Base-by-base conservation (phyloP, 176 grass and related monocot species). In the Avena eriantha region DNA sequence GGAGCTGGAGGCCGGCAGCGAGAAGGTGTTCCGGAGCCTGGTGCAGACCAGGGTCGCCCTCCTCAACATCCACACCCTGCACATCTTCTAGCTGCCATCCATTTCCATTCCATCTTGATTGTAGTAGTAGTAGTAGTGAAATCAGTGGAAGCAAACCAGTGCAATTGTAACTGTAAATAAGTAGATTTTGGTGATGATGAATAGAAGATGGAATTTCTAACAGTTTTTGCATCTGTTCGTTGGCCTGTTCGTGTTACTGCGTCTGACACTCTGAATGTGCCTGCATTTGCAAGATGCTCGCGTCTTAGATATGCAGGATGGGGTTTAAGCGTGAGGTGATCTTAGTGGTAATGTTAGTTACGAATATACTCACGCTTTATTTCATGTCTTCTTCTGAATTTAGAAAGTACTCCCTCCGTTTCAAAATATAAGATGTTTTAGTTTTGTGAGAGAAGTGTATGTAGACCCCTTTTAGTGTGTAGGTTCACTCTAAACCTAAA, bases 41-140 rank as follows among this genome's bases (percentile, higher is more conserved):
- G 73, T 98, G 23, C 93, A 90, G 35, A 86, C 80, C 1, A 89
- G 96, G 89, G 96, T 98, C 10, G 86, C 84, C 0, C 90, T 98
- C 8, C 90, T 98, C 16, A 98, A 98, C 85, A 88, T 95, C 2
- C 85, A 85, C 73, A 95, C 96, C 3, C 73, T 76, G 0, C 77
- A 94, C 82, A 89, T 89, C 58, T 91, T 90, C 29, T 95, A 90
- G n/a, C 69, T 56, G 0, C 12, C 49, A 80, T 39, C 43, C 29
- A 29, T 29, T 21, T 19, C 4, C 16, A 19, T n/a, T 64, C 71
- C 71, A 48, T 3, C 41, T 26, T 73, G 13, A 23, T 7, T 39
- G 36, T 39, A 39, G 5, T 39, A 39, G 29, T 29, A 8, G 41
- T 15, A 47, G 3, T 16, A 15, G 7, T 74, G 22, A 74, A 48